Base-by-base conservation (phyloP, 2,329 filamentous ascomycete genomes). In the Volutella citrinella region DNA sequence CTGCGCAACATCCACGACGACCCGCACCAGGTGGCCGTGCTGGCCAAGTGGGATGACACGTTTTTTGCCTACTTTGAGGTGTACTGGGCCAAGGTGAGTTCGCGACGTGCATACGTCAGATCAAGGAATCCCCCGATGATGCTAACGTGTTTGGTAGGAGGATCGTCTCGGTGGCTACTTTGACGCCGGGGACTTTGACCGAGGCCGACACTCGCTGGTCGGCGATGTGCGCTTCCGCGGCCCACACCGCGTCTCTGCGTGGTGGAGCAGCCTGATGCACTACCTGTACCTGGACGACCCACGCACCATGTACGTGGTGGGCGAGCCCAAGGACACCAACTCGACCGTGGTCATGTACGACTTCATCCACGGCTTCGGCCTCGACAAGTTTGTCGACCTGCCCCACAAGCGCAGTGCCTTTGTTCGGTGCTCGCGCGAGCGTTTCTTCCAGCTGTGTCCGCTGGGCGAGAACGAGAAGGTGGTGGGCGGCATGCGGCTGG, bases 51-150 rank as follows among this genome's bases (percentile, higher is more conserved):
- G 56, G 76, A 90, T 36, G 81, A 84, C 19, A 72, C 70, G 3
- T 74, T 68, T 29, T 90, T 90, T 57, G 80, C 83, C 0, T 90
- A 90, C 57, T 89, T 86, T 55, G 86, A 91, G 58, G 68, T 89
- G 3, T 90, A 89, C 59, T 90, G 84, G 84, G 82, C 79, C 47
- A 76, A 74, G 66, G 70, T 71, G 53, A 40, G 60, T 44, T 8
- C 10, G 24, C 16, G 17, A 11, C 23, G 19, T 10, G 7, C n/a
- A 15, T n/a, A n/a, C n/a, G n/a, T n/a, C n/a, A n/a, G n/a, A n/a
- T n/a, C n/a, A n/a, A n/a, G n/a, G n/a, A n/a, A n/a, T n/a, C n/a
- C n/a, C n/a, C n/a, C n/a, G n/a, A n/a, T n/a, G n/a, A n/a, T n/a
- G n/a, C n/a, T n/a, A n/a, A n/a, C n/a, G n/a, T n/a, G n/a, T n/a